phyloP scores from a whole-genome alignment of 2,329 filamentous ascomycete genomes.

The Colletotrichum karsti region DNA sequence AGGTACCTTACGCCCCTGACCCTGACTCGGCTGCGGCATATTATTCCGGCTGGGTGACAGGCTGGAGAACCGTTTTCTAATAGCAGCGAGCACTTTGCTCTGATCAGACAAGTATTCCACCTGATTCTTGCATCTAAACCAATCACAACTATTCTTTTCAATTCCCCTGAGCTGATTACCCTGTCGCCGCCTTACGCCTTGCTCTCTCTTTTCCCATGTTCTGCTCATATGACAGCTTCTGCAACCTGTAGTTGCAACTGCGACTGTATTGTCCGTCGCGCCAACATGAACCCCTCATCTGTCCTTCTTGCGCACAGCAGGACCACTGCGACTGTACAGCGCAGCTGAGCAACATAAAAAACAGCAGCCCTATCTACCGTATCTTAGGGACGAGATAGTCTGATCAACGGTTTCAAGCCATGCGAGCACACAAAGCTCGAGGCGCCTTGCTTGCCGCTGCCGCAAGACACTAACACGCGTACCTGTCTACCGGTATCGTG shows the following conservation, averaged over 20 bases:
- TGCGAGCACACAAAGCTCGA: slow-evolving; percentile 10
- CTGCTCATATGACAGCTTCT: too few relatives aligned
- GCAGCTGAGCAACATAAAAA: background rate
- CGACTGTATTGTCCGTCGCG: background rate
- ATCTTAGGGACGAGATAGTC: slow-evolving; percentile 10
- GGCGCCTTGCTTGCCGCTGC: slow-evolving; percentile 18
- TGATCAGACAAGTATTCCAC: background rate
- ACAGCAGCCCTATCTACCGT: slow-evolving; percentile 11
- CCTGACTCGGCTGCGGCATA: slow-evolving; percentile 16
- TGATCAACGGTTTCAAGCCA: slow-evolving; percentile 12
- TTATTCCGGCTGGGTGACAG: slow-evolving; percentile 1
- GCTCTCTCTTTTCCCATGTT: too few relatives aligned
- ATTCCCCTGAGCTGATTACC: background rate
- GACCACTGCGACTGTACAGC: background rate
- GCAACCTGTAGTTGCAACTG: too few relatives aligned
- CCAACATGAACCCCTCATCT: background rate
- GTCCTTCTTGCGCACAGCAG: background rate
- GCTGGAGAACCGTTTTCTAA: background rate
- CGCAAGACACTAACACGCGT: background rate
- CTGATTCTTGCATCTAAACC: background rate
- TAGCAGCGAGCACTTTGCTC: background rate
- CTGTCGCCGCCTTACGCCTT: background rate
- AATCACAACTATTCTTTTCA: background rate
- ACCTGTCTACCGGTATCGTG: background rate
- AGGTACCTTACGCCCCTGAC: background rate